Evolutionary conservation across 306 rosid genomes (phyloP), one percentile per base, ranked within the genome.

Genomic region (Malus orientalis): DNA sequence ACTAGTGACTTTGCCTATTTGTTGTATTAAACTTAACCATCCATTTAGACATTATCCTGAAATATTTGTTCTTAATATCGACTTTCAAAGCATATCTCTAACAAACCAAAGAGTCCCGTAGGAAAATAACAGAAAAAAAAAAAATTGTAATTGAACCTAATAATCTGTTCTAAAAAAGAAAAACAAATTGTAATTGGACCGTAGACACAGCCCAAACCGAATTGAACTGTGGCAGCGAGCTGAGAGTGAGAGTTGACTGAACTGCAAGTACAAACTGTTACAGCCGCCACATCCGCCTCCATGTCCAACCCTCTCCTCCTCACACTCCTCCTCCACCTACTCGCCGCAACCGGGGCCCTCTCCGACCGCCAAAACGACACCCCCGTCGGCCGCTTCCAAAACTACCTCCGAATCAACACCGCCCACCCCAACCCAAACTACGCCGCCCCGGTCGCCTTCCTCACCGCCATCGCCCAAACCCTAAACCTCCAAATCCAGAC

Each of bases 341-440:
- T 75, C 51, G 27, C 38, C 2, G 18, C 76, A 23, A 20, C 25
- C 16, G 16, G 51, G 15, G 76, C 55, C 73, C 16, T 69, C 77
- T n/a, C 75, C 45, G 55, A 70, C 11, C 3, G 16, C 23, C 78
- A 75, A 22, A 23, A 71, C 22, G 89, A 85, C 68, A 83, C 84
- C 14, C 93, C 96, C 69, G 72, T 95, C 73, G 81, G 90, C 47
- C 98, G 95, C 76, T 92, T 94, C 86, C 97, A 86, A 74, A 72
- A 60, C 77, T 92, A 92, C 86, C 96, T 94, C 73, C 82, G 87
- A 20, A 89, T 94, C 81, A 90, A 89, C 68, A 95, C 98, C 0
- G 91, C 97, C 47, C 97, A 92, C 83, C 98, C 98, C 0, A 57
- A 54, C 69, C 98, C 98, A 0, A 88, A 92, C 71, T 94, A 92